Base-by-base conservation (phyloP, 352 stramenopile genomes). In the Aphanomyces cochlioides region DNA sequence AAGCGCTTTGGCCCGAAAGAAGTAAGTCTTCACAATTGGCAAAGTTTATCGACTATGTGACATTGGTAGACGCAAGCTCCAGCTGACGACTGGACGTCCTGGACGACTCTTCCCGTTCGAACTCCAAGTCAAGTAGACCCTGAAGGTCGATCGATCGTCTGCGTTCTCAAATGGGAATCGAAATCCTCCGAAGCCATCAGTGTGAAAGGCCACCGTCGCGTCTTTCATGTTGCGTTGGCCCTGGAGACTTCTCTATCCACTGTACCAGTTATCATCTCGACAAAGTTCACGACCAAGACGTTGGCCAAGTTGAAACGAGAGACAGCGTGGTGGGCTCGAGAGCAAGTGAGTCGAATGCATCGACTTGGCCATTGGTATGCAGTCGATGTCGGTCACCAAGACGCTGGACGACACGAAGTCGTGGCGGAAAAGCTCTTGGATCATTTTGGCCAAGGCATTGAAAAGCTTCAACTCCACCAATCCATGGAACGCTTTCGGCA, bases 291-390 rank as follows among this genome's bases (percentile, higher is more conserved):
- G 4, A 78, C 79, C 3, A 95, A 95, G 54, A 72, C 92, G 5
- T 84, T 77, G 36, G 60, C 74, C 0, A 78, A 68, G 8, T 77
- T 67, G 1, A 74, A 71, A 37, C 40, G 43, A 21, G 45, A 65
- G 28, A 91, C 77, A 1, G 77, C 79, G 17, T 94, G 85, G 87
- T 94, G 87, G 87, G 85, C 82, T 0, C 79, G 83, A n/a, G 87
- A 94, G 67, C 88, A 81, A 28, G 91, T 80, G 60, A 92, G 85
- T 63, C 76, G 87, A 13, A 84, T 78, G 63, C 91, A 88, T 64
- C 79, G 84, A 1, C 67, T 93, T 7, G 87, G 87, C 2, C 89
- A 85, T 1, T 95, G 85, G 87, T 95, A 90, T 58, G 78, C 75
- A 0, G 78, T 77, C 0, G 83, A 90, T n/a, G 73, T 88, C 4